Conservation (phyloP, 2,329 filamentous ascomycete species). For the Colletotrichum endophyticum region DNA sequence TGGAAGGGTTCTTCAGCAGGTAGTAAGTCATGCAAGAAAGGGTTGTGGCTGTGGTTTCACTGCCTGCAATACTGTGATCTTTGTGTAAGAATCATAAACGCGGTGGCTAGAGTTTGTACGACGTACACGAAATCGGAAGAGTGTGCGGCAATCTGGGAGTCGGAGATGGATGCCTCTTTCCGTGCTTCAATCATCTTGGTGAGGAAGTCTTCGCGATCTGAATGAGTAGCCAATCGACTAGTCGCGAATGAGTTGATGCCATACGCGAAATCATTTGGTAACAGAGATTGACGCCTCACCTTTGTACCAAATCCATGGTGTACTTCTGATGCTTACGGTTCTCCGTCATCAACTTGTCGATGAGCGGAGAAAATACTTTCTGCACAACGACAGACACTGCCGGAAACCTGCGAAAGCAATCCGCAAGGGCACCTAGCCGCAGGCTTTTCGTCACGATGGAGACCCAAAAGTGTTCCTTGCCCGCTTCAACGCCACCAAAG, state of each 20-base stretch:
- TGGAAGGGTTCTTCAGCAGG: background rate
- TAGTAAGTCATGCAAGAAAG: background rate
- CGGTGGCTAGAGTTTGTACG: background rate
- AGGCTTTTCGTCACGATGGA: background rate
- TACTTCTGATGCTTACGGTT: background rate
- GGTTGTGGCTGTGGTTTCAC: background rate
- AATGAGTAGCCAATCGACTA: background rate
- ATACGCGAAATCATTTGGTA: background rate
- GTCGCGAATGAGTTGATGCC: background rate
- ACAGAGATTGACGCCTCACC: background rate
- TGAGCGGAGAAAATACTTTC: background rate
- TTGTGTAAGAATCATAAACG: background rate
- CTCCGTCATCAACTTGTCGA: background rate
- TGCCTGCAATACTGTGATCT: background rate
- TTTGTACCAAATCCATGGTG: background rate
- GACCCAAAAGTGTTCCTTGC: background rate
- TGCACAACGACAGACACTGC: background rate
- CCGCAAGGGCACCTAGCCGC: background rate
- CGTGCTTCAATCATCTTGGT: background rate
- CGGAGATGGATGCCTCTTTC: constrained; percentile 12
- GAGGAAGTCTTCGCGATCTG: background rate
- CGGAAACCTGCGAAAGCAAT: background rate
- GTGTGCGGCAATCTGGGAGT: constrained; percentile 33
- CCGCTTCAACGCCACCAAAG: constrained; percentile 26
- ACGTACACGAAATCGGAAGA: constrained; percentile 28